Evolutionary conservation across 2,329 filamentous ascomycete species (phyloP).

Genomic region (Diaporthe sp.): DNA sequence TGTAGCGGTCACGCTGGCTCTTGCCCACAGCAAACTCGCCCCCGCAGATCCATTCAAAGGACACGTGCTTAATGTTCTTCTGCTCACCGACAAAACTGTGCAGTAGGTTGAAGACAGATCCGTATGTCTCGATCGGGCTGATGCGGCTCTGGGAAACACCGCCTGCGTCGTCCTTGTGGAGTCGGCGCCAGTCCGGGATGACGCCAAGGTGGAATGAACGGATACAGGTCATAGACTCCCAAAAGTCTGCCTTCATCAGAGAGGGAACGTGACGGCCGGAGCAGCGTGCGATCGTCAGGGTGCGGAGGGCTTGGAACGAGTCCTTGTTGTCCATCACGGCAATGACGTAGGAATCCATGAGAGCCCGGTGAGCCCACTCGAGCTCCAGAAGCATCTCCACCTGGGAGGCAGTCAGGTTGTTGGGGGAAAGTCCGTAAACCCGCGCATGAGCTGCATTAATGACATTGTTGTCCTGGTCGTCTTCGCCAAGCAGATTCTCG

Average conservation of each 20-base stretch:
- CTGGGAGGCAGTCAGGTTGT: conserved; percentile 69
- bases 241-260: conserved; percentile 69
- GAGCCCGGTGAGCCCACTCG: conserved; percentile 75
- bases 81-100: conserved; percentile 58
- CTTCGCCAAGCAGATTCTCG: conserved; percentile 7
- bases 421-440: conserved; percentile 47
- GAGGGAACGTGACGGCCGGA: conserved; percentile 69
- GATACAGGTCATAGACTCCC: conserved; percentile 66
- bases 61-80: conserved; percentile 65
- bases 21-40: conserved; percentile 74
- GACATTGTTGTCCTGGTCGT: background rate
- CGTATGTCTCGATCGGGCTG: conserved; percentile 61
- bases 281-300: conserved; percentile 71
- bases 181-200: conserved; percentile 73
- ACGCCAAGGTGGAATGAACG: conserved; percentile 67
- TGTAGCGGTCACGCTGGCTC: conserved; percentile 68
- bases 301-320: conserved; percentile 65
- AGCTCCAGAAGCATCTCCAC: conserved; percentile 76
- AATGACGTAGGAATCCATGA: conserved; percentile 75
- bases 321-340: conserved; percentile 69
- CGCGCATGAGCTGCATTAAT: conserved; percentile 38
- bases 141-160: conserved; percentile 50
- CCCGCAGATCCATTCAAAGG: conserved; percentile 74
- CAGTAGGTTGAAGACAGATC: conserved; percentile 64
- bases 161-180: conserved; percentile 63